phyloP scores from a whole-genome alignment of 495 filamentous ascomycete genomes.

The Parachaetomium inaequale region DNA sequence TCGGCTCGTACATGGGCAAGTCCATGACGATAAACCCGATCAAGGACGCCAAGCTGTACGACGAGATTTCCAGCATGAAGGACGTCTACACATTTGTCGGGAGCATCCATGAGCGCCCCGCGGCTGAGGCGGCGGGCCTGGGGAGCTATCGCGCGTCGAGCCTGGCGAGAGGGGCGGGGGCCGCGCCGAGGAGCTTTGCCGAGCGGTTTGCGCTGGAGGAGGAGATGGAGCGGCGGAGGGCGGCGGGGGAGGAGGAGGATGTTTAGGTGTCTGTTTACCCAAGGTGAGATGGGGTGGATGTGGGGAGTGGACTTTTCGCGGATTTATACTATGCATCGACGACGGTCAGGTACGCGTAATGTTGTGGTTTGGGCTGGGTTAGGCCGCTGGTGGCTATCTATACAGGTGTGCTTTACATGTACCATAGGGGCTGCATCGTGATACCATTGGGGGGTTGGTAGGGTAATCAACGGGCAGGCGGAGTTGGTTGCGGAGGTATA shows the following conservation, averaged over 20 bases:
- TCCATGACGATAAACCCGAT: conserved; percentile 32
- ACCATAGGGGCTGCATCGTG: not conserved
- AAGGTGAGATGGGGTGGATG: not conserved
- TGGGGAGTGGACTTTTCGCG: not conserved
- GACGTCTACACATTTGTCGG: conserved; percentile 46
- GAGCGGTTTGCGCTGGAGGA: conserved; percentile 46
- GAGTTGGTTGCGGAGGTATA: too few species aligned
- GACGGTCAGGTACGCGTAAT: too few species aligned
- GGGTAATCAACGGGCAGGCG: too few species aligned
- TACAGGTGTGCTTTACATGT: not conserved
- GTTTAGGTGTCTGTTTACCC: conserved; percentile 3
- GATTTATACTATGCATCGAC: too few species aligned
- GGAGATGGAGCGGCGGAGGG: conserved; percentile 30
- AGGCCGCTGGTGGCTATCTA: not conserved
- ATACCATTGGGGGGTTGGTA: not conserved
- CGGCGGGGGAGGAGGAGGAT: not conserved
- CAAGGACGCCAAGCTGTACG: conserved; percentile 41
- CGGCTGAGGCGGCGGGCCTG: conserved; percentile 36
- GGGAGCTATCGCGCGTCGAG: conserved; percentile 39
- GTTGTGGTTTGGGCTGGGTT: too few species aligned
- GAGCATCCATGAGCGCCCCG: conserved; percentile 42
- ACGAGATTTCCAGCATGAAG: conserved; percentile 44
- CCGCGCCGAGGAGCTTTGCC: conserved; percentile 40
- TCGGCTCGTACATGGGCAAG: conserved; percentile 46
- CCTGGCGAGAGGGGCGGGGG: conserved; percentile 27